phyloP scores from a whole-genome alignment of 176 grass and related monocot genomes.

The Aegilops bicornis region DNA sequence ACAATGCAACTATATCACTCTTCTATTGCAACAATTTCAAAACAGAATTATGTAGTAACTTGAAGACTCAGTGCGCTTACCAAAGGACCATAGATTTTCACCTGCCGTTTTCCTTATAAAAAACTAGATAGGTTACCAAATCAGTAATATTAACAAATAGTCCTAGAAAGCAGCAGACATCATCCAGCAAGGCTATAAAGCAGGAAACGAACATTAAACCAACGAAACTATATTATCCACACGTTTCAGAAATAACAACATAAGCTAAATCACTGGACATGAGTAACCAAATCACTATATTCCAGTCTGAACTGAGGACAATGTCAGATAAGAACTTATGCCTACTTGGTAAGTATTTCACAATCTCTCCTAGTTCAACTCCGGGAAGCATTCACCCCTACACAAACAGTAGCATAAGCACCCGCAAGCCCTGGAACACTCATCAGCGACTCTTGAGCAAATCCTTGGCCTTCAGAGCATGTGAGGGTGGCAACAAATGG shows the following conservation, averaged over 20 bases:
- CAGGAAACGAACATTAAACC: neutral
- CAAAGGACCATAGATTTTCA: neutral
- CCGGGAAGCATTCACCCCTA: neutral
- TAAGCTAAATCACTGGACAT: neutral
- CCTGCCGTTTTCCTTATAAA: no score
- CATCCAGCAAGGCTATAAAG: neutral
- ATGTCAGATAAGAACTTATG: neutral
- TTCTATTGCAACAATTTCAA: neutral
- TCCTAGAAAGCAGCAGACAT: neutral
- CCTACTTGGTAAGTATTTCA: neutral
- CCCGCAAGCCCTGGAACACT: constrained; percentile 27
- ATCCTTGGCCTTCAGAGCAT: no score
- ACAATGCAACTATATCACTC: neutral
- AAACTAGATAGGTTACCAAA: neutral
- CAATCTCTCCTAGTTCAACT: neutral
- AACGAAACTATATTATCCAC: neutral
- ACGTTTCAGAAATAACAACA: neutral
- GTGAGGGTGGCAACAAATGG: neutral
- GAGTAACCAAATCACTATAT: neutral
- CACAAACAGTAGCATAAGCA: constrained; percentile 30
- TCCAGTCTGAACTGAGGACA: neutral
- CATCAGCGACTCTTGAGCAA: constrained; percentile 36
- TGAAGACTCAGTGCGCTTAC: neutral
- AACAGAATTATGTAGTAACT: neutral
- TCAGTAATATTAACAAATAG: neutral